Base-by-base conservation (phyloP, 2,329 filamentous ascomycete species). In the Talaromyces piceae region DNA sequence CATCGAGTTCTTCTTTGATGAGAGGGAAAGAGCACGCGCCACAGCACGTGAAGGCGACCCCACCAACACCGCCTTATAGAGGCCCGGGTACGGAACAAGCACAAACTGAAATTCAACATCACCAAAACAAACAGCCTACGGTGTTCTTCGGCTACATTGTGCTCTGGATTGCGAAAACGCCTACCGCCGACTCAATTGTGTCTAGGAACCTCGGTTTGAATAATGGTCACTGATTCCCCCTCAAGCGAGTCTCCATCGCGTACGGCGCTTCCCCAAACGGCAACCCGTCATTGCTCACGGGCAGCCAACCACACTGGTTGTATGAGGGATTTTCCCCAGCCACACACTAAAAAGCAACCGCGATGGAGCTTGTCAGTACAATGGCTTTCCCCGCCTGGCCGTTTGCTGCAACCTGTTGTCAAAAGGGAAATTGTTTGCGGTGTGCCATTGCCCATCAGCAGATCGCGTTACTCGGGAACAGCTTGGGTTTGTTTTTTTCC, bases 301-400 rank as follows among this genome's bases (percentile, higher is more conserved):
- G n/a, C n/a, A n/a, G n/a, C n/a, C n/a, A 45, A 43, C n/a, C n/a
- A 1, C 25, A 18, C n/a, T 3, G 18, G 16, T 45, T 54, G 49
- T 54, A 54, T 54, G 53, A 54, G 53, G 53, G 53, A 54, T 52
- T 54, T 54, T 54, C 49, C 53, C 50, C 53, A 51, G 49, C 53
- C 53, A 54, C 45, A 54, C 52, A 16, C 26, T 50, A 43, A 30
- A 27, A 37, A 28, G 37, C 13, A 7, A 13, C 7, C 28, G 28
- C 28, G n/a, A n/a, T n/a, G n/a, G n/a, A n/a, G n/a, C n/a, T n/a
- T n/a, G n/a, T 37, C 7, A 18, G 20, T 37, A n/a, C 31, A 37
- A 16, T 3, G 30, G 31, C 20, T 12, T 18, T 20, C 39, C 39
- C 39, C 39, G 39, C 39, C 30, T 12, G 25, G 37, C 37, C 25